Evolutionary conservation across 202 grass and related monocot species (phyloP), one percentile per base, ranked within the genome.

Genomic region (Setaria italica): DNA sequence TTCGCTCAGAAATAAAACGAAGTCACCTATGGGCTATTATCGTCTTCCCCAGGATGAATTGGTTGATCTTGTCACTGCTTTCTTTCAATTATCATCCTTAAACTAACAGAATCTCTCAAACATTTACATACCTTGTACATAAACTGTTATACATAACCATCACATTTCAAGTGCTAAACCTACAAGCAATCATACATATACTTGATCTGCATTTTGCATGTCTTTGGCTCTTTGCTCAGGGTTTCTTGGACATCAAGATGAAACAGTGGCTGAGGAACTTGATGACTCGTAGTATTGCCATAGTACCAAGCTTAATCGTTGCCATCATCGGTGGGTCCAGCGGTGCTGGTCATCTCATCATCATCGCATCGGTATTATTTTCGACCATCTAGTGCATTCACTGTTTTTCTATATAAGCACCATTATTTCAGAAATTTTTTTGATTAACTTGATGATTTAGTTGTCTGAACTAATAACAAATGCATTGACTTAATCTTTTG

Each of bases 181-280:
- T 7, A 74, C 55, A 74, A 16, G n/a, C 3, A 75, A 19, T 53
- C 3, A 49, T 51, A 9, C 70, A n/a, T 75, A 37, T 51, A 84
- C 34, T 9, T 53, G 9, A 81, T 47, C 2, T 4, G 34, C 4
- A 7, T 1, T 78, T 47, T 62, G 9, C 56, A 33, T 60, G 15
- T 59, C 8, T 70, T 49, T 78, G 6, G 2, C 29, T 69, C 43
- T 62, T 49, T 70, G 25, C 30, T 57, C 50, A 97, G 92, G 95
- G 95, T 12, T 97, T 97, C 77, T 70, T 97, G 83, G 86, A 97
- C 81, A 91, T 97, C 71, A 97, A 85, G 86, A 93, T 97, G 91
- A 92, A 50, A 77, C 91, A 87, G 25, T 95, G 95, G 95, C 10
- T 91, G 70, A 85, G 88, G 21, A 97, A 97, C 84, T 82, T 97